These are phyloP conservation scores for Dentipellis fragilis DNA, from an alignment of 768 basidiomycete genomes.

Conservation along the genomic window DNA sequence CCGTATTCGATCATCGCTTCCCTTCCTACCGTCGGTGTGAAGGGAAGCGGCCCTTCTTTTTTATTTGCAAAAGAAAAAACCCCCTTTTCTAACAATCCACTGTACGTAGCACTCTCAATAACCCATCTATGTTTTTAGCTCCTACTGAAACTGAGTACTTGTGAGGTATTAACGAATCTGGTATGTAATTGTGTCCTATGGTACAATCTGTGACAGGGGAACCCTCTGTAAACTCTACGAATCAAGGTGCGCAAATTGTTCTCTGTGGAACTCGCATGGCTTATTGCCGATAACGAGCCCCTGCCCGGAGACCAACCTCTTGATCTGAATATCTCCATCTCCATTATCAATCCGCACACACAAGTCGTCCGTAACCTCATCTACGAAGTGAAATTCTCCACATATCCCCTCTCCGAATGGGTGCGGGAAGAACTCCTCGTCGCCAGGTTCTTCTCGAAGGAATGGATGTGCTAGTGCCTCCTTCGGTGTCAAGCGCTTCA, in stretches of 20 bases:
- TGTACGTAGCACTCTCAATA: too few species aligned
- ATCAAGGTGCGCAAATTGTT: background rate
- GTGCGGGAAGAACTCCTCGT: constrained; percentile 65
- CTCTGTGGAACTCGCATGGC: constrained; percentile 24
- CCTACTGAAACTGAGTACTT: too few species aligned
- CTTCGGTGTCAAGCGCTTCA: constrained; percentile 66
- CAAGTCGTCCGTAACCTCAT: constrained; percentile 48
- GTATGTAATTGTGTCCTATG: too few species aligned
- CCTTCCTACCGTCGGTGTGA: too few species aligned
- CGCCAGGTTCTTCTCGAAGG: constrained; percentile 52
- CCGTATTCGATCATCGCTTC: too few species aligned
- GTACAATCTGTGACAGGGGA: too few species aligned
- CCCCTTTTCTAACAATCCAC: too few species aligned
- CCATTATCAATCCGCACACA: constrained; percentile 33
- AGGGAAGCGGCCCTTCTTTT: too few species aligned
- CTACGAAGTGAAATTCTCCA: constrained; percentile 45
- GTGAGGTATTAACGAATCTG: too few species aligned
- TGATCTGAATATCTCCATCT: constrained; percentile 11
- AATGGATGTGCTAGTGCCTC: constrained; percentile 76
- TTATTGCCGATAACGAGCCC: constrained; percentile 23
- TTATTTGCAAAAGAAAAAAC: too few species aligned
- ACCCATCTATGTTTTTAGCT: too few species aligned
- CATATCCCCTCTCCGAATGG: constrained; percentile 62
- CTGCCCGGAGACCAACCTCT: constrained; percentile 18
- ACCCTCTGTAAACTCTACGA: too few species aligned